Evolutionary conservation across 1,284 basidiomycete species (phyloP), one percentile per base, ranked within the genome.

Genomic region (Volvariella volvacea): DNA sequence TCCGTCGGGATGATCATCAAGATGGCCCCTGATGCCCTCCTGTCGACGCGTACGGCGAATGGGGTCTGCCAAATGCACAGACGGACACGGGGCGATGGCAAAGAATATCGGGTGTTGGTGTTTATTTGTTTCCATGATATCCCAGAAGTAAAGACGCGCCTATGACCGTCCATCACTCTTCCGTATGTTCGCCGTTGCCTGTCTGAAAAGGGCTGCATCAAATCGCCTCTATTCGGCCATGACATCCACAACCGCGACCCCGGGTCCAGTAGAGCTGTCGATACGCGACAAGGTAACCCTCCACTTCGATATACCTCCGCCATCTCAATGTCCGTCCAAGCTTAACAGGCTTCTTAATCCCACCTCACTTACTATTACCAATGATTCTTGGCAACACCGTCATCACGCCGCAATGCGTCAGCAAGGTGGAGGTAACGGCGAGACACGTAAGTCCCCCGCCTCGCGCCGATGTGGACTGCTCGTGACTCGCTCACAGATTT

Each of bases 301-400:
- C 44, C 48, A 41, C 33, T 43, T 43, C 22, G 20, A 25, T 22
- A 32, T 36, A 28, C 33, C 25, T 34, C 46, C 32, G 25, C 44
- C 87, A 7, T 15, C 34, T 36, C 34, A 36, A 16, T 36, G 4
- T 36, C 34, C 6, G 6, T 28, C 15, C n/a, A 7, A 36, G 34
- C 86, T 65, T 88, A 51, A 74, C 67, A 41, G 59, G 63, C 34
- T 61, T 75, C 39, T 68, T 88, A 46, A 66, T 52, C 85, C 85
- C 30, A 64, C 70, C 43, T 66, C 68, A 52, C 67, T 88, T 53
- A 66, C 58, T 43, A 80, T 88, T 57, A 70, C 70, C 37, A 89
- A 89, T 62, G 82, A 88, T 57, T 87, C 85, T 39, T 80, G 76
- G 73, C 71, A 84, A 64, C 86, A 89, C 63, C 73, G 80, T 54